These are phyloP conservation scores for Flammula alnicola DNA, from an alignment of 1,284 basidiomycete genomes.

Conservation along the genomic window DNA sequence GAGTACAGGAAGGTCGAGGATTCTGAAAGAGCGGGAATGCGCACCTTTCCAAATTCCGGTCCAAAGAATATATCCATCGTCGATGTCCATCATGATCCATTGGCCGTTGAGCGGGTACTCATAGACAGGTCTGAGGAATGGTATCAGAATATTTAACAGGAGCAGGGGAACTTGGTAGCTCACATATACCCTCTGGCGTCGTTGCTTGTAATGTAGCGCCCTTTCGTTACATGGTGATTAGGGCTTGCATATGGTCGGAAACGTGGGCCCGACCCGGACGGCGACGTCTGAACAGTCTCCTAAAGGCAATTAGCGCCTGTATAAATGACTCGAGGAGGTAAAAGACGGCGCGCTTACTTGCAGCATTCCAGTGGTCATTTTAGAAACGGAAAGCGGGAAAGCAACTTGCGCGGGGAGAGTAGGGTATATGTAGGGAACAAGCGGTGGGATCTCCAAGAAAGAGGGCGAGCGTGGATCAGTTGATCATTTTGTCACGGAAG, in stretches of 20 bases:
- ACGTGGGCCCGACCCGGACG: slow-evolving; percentile 53
- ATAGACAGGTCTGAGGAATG: slow-evolving; percentile 69
- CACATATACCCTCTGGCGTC: slow-evolving; percentile 88
- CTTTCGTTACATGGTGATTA: slow-evolving; percentile 81
- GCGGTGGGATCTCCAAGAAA: slow-evolving; percentile 29
- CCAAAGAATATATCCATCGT: slow-evolving; percentile 86
- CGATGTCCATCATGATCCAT: slow-evolving; percentile 93
- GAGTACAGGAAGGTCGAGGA: not conserved
- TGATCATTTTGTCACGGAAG: slow-evolving; percentile 34
- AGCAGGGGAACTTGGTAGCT: slow-evolving; percentile 25
- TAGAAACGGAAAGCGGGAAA: slow-evolving; percentile 28
- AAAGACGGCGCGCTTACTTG: slow-evolving; percentile 34
- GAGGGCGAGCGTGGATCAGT: slow-evolving; percentile 31
- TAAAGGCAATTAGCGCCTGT: slow-evolving; percentile 27
- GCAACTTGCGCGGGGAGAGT: slow-evolving; percentile 18
- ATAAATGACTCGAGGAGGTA: too few relatives aligned
- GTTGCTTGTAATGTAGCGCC: slow-evolving; percentile 85
- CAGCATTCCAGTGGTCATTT: slow-evolving; percentile 40
- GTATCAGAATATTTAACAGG: not conserved
- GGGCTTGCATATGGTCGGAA: slow-evolving; percentile 79
- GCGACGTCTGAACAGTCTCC: slow-evolving; percentile 56
- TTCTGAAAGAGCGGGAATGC: too few relatives aligned
- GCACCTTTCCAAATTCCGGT: slow-evolving; percentile 89
- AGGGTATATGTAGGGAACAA: slow-evolving; percentile 28
- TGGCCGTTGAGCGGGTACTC: slow-evolving; percentile 87